These are phyloP conservation scores for Verbascum thapsus DNA, from an alignment of 257 asterid species.

Conservation along the genomic window DNA sequence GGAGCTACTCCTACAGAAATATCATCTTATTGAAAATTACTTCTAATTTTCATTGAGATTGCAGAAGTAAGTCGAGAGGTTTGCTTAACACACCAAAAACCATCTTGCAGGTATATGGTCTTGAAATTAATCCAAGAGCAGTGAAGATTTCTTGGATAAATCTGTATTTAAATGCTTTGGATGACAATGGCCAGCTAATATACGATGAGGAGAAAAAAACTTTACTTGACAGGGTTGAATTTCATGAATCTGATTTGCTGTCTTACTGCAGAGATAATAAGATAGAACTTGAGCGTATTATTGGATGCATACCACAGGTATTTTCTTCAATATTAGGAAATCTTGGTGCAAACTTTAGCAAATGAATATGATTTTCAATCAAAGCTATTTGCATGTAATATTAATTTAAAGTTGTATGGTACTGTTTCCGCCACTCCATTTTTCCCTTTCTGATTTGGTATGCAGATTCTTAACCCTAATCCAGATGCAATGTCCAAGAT, in stretches of 20 bases:
- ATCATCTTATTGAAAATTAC: neutral
- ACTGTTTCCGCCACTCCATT: constrained; percentile 20
- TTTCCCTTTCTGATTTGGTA: constrained; percentile 6
- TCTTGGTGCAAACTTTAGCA: constrained; percentile 22
- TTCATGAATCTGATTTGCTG: constrained; percentile 91
- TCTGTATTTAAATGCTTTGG: constrained; percentile 91
- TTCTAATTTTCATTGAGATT: constrained; percentile 26
- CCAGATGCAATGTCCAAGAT: constrained; percentile 99
- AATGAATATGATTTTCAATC: constrained; percentile 19
- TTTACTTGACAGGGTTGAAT: constrained; percentile 88
- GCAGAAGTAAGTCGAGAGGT: constrained; percentile 14
- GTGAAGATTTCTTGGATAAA: constrained; percentile 97
- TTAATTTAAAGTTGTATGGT: neutral
- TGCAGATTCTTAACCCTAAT: constrained; percentile 96
- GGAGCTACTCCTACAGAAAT: too few relatives aligned
- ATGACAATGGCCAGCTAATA: constrained; percentile 82
- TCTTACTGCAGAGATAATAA: constrained; percentile 85
- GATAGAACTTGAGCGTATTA: constrained; percentile 90
- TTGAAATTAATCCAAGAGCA: constrained; percentile 98
- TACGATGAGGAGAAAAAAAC: constrained; percentile 84
- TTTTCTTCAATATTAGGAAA: constrained; percentile 25
- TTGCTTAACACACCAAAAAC: constrained; percentile 30
- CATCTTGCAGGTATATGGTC: constrained; percentile 88
- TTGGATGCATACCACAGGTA: constrained; percentile 99
- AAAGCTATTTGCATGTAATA: constrained; percentile 24